Conservation (phyloP, 371 early-diverging fungal genomes). For the Syncephalastrum racemosum region DNA sequence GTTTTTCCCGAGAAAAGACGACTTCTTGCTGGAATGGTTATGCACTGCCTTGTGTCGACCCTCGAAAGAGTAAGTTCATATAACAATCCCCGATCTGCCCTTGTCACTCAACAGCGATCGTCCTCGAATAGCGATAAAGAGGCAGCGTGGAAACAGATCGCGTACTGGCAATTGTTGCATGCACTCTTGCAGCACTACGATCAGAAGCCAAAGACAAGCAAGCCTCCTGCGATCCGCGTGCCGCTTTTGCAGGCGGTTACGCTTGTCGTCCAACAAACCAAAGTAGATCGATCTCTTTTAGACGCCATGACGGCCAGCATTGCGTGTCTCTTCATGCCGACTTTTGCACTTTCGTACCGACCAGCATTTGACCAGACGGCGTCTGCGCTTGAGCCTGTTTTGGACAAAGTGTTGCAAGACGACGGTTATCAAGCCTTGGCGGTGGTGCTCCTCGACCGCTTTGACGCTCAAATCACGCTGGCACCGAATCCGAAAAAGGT, state of each 20-base stretch:
- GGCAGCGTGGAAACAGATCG: conserved; percentile 14
- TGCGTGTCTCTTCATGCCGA: conserved; percentile 25
- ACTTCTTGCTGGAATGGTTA: conserved; percentile 50
- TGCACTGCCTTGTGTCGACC: conserved; percentile 25
- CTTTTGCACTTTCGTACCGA: conserved; percentile 29
- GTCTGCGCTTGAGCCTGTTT: conserved; percentile 25
- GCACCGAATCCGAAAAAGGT: conserved; percentile 46
- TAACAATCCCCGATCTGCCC: too few relatives aligned
- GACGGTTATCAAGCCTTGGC: conserved; percentile 15
- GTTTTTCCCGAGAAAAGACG: conserved; percentile 50
- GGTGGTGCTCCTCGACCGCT: conserved; percentile 21
- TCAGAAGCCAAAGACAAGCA: conserved; percentile 6
- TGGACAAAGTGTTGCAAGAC: conserved; percentile 18
- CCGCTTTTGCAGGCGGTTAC: conserved; percentile 23
- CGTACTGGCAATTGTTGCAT: conserved; percentile 35
- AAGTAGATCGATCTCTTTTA: too few relatives aligned
- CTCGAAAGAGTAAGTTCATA: conserved; percentile 36
- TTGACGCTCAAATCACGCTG: conserved; percentile 27
- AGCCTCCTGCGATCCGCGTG: conserved; percentile 32
- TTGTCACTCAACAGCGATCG: neutral
- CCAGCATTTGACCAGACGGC: conserved; percentile 42
- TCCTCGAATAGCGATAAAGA: too few relatives aligned
- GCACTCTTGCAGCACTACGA: conserved; percentile 31
- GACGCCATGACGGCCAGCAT: too few relatives aligned
- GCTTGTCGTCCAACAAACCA: too few relatives aligned